A percentile compares a stretch with the other conserved stretches of the same genome.
phyloP scores from a whole-genome alignment of 148 eudicot genomes.

The Simmondsia chinensis region DNA sequence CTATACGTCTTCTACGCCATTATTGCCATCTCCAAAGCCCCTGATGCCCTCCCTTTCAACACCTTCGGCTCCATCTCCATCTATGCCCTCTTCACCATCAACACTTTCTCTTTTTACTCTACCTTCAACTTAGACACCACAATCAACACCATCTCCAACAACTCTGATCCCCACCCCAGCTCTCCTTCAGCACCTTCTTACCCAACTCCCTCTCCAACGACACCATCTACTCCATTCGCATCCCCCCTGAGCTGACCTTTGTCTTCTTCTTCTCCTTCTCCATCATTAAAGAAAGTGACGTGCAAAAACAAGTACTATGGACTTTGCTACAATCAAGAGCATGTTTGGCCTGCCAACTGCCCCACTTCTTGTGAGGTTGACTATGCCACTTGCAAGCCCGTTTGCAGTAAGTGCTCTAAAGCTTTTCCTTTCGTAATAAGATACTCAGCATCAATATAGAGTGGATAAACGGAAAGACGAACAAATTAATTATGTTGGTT shows the following conservation, averaged over 20 bases:
- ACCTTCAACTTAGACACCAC: slow-evolving; percentile 6
- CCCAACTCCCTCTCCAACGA: not conserved
- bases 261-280: slow-evolving; percentile 8
- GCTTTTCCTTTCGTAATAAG: too few relatives aligned
- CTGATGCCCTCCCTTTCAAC: not conserved
- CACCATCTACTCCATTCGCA: not conserved
- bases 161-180: too few relatives aligned
- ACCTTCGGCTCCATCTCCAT: slow-evolving; percentile 3
- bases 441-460: too few relatives aligned
- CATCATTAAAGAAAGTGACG: slow-evolving; percentile 21
- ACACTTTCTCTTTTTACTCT: slow-evolving; percentile 1
- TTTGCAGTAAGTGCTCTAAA: slow-evolving; percentile 22
- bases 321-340: slow-evolving; percentile 22
- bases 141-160: not conserved
- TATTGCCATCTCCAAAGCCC: slow-evolving; percentile 5
- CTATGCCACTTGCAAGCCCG: slow-evolving; percentile 30
- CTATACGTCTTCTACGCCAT: too few relatives aligned
- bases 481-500: too few relatives aligned
- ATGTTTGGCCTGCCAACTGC: slow-evolving; percentile 25
- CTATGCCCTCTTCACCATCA: slow-evolving; percentile 2
- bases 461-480: too few relatives aligned
- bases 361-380: slow-evolving; percentile 31
- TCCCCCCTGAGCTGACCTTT: too few relatives aligned
- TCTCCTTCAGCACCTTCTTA: not conserved
- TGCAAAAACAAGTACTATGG: slow-evolving; percentile 20